A percentile compares a stretch with the other conserved stretches of the same genome.
These are phyloP conservation scores for Hibiscus syriacus DNA, from an alignment of 345 rosid genomes.

Conservation along the genomic window DNA sequence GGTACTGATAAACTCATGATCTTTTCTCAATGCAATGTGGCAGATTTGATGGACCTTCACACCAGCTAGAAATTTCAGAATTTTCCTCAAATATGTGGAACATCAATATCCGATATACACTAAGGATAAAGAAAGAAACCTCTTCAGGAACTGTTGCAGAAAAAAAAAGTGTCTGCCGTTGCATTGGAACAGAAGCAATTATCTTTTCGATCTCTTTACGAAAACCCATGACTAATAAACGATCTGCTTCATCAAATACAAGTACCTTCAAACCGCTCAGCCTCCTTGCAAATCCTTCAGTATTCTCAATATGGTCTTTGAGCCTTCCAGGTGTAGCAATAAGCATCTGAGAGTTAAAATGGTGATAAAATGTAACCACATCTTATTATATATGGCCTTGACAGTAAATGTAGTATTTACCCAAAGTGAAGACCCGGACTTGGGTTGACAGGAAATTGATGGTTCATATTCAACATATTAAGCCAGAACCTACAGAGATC, in stretches of 20 bases:
- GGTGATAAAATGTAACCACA: neutral
- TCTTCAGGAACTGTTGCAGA: slow-evolving; percentile 91
- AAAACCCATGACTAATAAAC: slow-evolving; percentile 88
- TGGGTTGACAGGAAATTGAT: neutral
- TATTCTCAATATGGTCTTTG: slow-evolving; percentile 83
- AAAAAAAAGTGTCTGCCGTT: slow-evolving; percentile 86
- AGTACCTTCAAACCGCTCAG: slow-evolving; percentile 89
- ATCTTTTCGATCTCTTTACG: slow-evolving; percentile 84
- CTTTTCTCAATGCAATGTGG: slow-evolving; percentile 71
- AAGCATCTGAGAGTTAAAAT: neutral
- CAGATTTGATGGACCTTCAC: slow-evolving; percentile 87
- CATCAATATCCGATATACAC: slow-evolving; percentile 4
- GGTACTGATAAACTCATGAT: slow-evolving; percentile 76
- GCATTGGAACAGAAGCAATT: slow-evolving; percentile 74
- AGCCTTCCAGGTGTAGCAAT: slow-evolving; percentile 99
- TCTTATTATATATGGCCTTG: neutral
- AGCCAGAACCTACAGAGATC: neutral
- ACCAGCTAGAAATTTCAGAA: slow-evolving; percentile 20
- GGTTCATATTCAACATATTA: neutral
- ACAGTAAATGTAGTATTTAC: neutral
- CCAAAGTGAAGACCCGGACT: slow-evolving; percentile 1
- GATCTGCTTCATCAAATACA: slow-evolving; percentile 97
- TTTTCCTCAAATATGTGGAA: slow-evolving; percentile 12
- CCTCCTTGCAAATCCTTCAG: slow-evolving; percentile 85
- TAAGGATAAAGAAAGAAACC: slow-evolving; percentile 36